Evolutionary conservation across 2,329 filamentous ascomycete species (phyloP), one percentile per base, ranked within the genome.

Genomic region (Claviceps sp.): DNA sequence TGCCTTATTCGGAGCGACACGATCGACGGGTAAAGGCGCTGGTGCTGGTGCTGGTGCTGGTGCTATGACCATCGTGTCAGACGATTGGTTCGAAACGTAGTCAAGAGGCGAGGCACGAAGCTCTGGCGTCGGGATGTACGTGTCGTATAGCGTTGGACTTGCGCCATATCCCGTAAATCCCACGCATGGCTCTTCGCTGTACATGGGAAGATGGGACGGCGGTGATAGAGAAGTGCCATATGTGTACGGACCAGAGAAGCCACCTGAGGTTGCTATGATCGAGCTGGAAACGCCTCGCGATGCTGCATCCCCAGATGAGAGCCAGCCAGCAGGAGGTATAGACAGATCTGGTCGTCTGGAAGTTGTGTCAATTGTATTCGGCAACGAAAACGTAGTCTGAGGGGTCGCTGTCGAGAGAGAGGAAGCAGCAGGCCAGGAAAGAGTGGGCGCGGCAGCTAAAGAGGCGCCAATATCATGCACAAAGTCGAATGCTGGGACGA

Each of bases 1-100:
- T 54, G 68, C 69, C 53, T 65, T 60, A 58, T 68, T 63, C 49
- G 64, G 65, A 54, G 68, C 57, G 53, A 61, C 45, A 49, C 39
- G 57, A 47, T 63, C 62, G 53, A 62, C 53, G 50, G 68, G 63
- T 53, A 72, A 59, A 54, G 71, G 61, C 55, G 68, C 61, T 52
- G 71, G 62, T 57, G 71, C 60, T 58, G 70, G n/a, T n/a, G n/a
- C n/a, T n/a, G 71, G 61, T 55, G 68, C 61, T 52, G 71, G 62
- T 57, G 71, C 60, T 58, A 70, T 71, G 63, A 75, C 68, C 68
- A 78, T 58, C 65, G 70, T 68, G 64, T 75, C 75, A 65, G 68
- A 68, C 58, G 68, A 67, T 65, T 72, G 69, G 62, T 69, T 66
- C 61, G 70, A 66, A 57, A 71, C 68, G 59, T 70, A 62, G 61